These are phyloP conservation scores for Starmerella sp. DNA, from an alignment of 805 yeast genomes.

Conservation along the genomic window DNA sequence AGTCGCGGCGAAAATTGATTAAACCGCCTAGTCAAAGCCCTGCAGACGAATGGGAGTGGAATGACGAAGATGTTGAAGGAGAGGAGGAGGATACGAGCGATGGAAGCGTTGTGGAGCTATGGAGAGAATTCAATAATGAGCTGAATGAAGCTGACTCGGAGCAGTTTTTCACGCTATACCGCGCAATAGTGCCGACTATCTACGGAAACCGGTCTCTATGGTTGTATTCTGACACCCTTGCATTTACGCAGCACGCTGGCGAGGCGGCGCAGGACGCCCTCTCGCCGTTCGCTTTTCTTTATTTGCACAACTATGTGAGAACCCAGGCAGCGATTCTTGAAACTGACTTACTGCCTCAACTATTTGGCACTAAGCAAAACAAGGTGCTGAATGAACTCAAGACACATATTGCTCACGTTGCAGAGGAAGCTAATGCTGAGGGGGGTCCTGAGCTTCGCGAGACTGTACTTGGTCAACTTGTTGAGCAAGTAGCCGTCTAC, in stretches of 20 bases:
- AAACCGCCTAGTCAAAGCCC: background rate
- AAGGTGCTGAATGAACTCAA: slow-evolving; percentile 2
- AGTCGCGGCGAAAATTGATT: background rate
- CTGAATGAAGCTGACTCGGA: slow-evolving; percentile 3
- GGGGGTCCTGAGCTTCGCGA: slow-evolving; percentile 21
- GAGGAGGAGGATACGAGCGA: background rate
- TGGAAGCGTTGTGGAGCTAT: slow-evolving; percentile 5
- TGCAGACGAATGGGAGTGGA: slow-evolving; percentile 23
- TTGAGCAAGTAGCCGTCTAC: slow-evolving; percentile 23
- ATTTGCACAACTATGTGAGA: slow-evolving; percentile 9
- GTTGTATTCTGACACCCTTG: slow-evolving; percentile 18
- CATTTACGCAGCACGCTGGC: slow-evolving; percentile 4
- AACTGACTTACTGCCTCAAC: slow-evolving; percentile 8
- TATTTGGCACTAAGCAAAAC: slow-evolving; percentile 1
- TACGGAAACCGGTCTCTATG: slow-evolving; percentile 14
- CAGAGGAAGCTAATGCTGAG: slow-evolving; percentile 12
- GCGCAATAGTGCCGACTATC: slow-evolving; percentile 19
- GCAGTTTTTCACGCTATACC: slow-evolving; percentile 13
- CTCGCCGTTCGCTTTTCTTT: slow-evolving; percentile 6
- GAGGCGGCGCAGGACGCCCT: slow-evolving; percentile 1
- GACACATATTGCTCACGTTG: slow-evolving; percentile 9
- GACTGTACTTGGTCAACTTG: slow-evolving; percentile 27
- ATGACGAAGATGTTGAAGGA: slow-evolving; percentile 11
- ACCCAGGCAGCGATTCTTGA: slow-evolving; percentile 3
- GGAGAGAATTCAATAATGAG: slow-evolving; percentile 8